phyloP scores from a whole-genome alignment of 1,284 basidiomycete species.

The Ganoderma lucidum region DNA sequence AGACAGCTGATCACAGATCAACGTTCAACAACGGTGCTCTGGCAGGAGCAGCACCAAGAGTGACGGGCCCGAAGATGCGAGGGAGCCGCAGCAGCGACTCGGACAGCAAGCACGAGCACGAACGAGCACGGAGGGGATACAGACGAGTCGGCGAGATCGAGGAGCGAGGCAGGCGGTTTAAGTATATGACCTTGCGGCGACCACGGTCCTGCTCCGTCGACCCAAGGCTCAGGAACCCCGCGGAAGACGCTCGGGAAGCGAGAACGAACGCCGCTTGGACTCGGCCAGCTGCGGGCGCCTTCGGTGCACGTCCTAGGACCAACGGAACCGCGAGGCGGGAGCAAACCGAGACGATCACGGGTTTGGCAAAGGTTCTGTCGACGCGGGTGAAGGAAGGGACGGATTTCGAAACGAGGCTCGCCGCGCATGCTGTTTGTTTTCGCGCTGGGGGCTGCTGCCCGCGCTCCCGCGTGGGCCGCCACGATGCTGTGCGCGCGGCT shows the following conservation, averaged over 20 bases:
- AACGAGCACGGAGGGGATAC: constrained; percentile 5
- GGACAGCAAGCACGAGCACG: constrained; percentile 14
- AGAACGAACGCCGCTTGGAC: constrained; percentile 15
- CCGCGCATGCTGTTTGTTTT: background rate
- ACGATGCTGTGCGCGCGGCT: constrained; percentile 2
- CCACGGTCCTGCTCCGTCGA: constrained; percentile 10
- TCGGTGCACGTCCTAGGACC: background rate
- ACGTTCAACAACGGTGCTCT: background rate
- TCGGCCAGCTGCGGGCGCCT: background rate
- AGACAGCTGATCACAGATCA: constrained; percentile 5
- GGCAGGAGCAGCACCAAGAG: constrained; percentile 5
- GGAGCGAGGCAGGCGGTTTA: background rate
- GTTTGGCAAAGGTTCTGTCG: background rate
- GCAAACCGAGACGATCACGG: constrained; percentile 9
- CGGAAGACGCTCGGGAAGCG: constrained; percentile 11
- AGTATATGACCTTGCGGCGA: constrained; percentile 6
- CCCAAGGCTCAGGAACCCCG: constrained; percentile 14
- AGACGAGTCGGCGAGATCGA: background rate
- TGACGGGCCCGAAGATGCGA: constrained; percentile 7
- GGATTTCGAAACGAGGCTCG: background rate
- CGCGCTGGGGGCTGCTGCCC: background rate
- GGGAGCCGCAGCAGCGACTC: constrained; percentile 8
- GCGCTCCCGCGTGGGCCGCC: constrained; percentile 1
- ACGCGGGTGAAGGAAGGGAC: background rate
- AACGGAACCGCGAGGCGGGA: constrained; percentile 6